These are phyloP conservation scores for Exophiala viscosa DNA, from an alignment of 2,329 filamentous ascomycete species.

Conservation along the genomic window DNA sequence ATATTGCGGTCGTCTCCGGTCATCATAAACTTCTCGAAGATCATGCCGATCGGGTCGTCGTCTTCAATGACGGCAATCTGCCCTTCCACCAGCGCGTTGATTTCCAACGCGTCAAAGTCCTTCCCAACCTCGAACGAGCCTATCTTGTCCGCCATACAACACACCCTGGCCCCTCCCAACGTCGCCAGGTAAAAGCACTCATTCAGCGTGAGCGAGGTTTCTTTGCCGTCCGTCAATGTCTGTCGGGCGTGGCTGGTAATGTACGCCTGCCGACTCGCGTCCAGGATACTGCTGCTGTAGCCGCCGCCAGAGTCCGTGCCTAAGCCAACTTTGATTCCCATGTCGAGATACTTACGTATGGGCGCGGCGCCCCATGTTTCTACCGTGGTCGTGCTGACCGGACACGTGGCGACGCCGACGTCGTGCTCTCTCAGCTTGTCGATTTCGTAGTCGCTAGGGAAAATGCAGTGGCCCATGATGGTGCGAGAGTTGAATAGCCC, in stretches of 20 bases:
- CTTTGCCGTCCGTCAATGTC: constrained; percentile 24
- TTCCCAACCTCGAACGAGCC: constrained; percentile 59
- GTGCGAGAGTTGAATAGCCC: constrained; percentile 50
- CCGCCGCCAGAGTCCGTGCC: constrained; percentile 60
- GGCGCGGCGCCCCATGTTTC: constrained; percentile 59
- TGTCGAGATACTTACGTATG: constrained; percentile 51
- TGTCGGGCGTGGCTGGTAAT: constrained; percentile 38
- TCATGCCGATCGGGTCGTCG: constrained; percentile 42
- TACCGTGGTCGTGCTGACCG: constrained; percentile 58
- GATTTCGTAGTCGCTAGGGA: constrained; percentile 53
- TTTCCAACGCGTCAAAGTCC: constrained; percentile 58
- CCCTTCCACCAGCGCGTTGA: constrained; percentile 42
- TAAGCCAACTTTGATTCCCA: constrained; percentile 57
- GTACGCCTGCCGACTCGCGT: constrained; percentile 55
- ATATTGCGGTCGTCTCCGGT: constrained; percentile 64
- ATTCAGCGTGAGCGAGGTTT: constrained; percentile 31
- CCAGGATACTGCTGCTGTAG: constrained; percentile 55
- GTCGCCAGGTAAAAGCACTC: constrained; percentile 45
- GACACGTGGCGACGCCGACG: constrained; percentile 59
- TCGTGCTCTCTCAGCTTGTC: constrained; percentile 40
- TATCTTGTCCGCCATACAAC: constrained; percentile 38
- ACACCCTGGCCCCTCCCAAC: constrained; percentile 33
- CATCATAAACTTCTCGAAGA: constrained; percentile 64
- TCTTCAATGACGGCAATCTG: constrained; percentile 55
- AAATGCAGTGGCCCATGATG: constrained; percentile 62